These are phyloP conservation scores for Pestalotiopsis fici DNA, from an alignment of 2,329 filamentous ascomycete species.

Conservation along the genomic window DNA sequence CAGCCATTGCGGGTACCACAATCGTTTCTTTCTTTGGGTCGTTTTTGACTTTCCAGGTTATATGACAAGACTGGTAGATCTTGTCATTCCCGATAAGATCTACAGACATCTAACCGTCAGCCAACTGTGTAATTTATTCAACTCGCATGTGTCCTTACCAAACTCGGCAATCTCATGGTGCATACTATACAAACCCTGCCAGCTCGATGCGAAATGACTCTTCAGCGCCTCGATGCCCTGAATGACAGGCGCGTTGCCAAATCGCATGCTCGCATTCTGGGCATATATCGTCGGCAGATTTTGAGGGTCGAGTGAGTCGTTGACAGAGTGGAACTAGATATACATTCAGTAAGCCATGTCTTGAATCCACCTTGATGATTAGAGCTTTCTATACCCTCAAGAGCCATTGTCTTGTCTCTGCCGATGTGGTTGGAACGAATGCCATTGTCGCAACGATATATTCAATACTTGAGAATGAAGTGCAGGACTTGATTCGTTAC, in stretches of 20 bases:
- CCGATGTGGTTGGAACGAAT: conserved; percentile 18
- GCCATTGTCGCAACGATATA: conserved; percentile 13
- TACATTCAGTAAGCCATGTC: conserved; percentile 1
- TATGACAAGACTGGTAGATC: conserved; percentile 22
- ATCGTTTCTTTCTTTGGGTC: conserved; percentile 22
- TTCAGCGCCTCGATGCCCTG: conserved; percentile 17
- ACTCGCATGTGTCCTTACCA: conserved; percentile 11
- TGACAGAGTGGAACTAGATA: conserved; percentile 18
- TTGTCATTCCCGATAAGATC: conserved; percentile 19
- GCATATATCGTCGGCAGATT: conserved; percentile 16
- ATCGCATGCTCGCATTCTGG: conserved; percentile 18
- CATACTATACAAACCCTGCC: conserved; percentile 19
- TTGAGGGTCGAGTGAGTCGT: conserved; percentile 19
- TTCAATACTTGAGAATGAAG: neutral
- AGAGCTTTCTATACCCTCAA: conserved; percentile 11
- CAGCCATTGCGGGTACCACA: conserved; percentile 17
- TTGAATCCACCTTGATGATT: no score
- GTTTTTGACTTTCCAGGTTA: conserved; percentile 22
- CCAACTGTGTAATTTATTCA: neutral
- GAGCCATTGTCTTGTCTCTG: conserved; percentile 19
- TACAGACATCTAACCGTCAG: neutral
- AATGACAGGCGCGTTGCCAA: conserved; percentile 20
- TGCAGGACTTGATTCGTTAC: neutral
- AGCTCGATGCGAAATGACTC: conserved; percentile 14
- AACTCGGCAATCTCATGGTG: conserved; percentile 19